Conservation (phyloP, 2,329 filamentous ascomycete genomes). For the Ambrosiella cleistominuta region DNA sequence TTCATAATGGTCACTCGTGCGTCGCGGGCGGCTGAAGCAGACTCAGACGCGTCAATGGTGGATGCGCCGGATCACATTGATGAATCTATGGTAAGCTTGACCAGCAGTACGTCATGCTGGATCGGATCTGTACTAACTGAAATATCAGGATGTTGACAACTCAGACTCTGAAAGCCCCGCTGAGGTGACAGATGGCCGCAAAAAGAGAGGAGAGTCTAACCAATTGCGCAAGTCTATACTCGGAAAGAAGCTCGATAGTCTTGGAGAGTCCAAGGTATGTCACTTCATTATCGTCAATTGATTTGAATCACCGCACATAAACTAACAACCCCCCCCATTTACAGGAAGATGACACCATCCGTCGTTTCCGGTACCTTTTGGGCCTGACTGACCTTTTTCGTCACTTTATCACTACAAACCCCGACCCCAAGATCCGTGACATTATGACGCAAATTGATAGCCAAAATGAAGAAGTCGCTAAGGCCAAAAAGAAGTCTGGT, state of each 20-base stretch:
- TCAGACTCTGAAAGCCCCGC: slow-evolving; percentile 60
- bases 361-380: slow-evolving; percentile 83
- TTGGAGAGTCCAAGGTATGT: slow-evolving; percentile 79
- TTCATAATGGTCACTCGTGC: slow-evolving; percentile 36
- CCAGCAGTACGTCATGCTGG: no score
- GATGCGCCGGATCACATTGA: slow-evolving; percentile 33
- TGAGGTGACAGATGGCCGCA: slow-evolving; percentile 55
- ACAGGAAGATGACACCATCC: slow-evolving; percentile 85
- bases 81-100: slow-evolving; percentile 8
- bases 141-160: slow-evolving; percentile 39
- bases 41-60: slow-evolving; percentile 45
- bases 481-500: slow-evolving; percentile 50
- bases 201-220: slow-evolving; percentile 72
- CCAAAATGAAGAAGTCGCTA: slow-evolving; percentile 61
- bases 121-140: neutral
- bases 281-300: neutral
- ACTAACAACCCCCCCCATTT: slow-evolving; percentile 4
- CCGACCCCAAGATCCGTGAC: slow-evolving; percentile 82
- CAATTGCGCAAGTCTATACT: slow-evolving; percentile 83
- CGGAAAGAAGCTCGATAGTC: slow-evolving; percentile 80
- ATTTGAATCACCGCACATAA: neutral
- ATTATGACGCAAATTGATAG: slow-evolving; percentile 90
- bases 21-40: slow-evolving; percentile 33
- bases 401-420: slow-evolving; percentile 96
- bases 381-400: slow-evolving; percentile 93